Base-by-base conservation (phyloP, 441 rosid species). In the Raphanus hybrid region DNA sequence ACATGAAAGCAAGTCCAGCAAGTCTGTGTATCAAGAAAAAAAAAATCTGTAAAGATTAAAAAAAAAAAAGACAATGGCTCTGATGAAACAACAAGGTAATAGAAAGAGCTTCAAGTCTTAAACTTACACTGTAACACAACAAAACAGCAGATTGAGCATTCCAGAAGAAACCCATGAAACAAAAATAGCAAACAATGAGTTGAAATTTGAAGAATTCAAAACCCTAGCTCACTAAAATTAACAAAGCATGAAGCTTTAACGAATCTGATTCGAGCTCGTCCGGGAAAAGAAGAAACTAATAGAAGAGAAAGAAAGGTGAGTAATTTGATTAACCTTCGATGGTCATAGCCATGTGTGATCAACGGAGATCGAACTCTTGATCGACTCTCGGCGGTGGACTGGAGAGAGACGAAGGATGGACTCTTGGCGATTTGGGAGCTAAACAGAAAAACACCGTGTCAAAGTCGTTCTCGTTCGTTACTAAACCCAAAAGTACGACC, bases 1-100 rank as follows among this genome's bases (percentile, higher is more conserved):
- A 94, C 99, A 94, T 94, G 84, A 94, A 94, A 39, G 99, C 99
- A 76, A 94, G 96, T 74, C 98, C 99, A 74, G 98, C 99, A 71
- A 94, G 97, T 77, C 97, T 94, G 94, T 75, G 80, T 3, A 81
- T 54, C 54, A 50, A 29, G 34, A 29, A 29, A 29, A 29, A 29
- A 29, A 4, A 29, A 29, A 29, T 29, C 34, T 3, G 5, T 29
- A 37, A 23, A 23, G 26, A 23, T 23, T 18, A 18, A 18, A 18
- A 23, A 23, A 23, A 23, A 23, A 23, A 23, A 23, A 74, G 71
- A 61, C 34, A 29, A 3, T 29, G 4, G 34, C 34, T 29, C 5
- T 29, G 5, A 29, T 3, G 34, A 3, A 29, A 29, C 34, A 29
- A 29, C 34, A 29, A 29, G 3, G 34, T 29, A 29, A 29, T 5